Conservation (phyloP, 148 eudicot species). For the Heliosperma pusillum region DNA sequence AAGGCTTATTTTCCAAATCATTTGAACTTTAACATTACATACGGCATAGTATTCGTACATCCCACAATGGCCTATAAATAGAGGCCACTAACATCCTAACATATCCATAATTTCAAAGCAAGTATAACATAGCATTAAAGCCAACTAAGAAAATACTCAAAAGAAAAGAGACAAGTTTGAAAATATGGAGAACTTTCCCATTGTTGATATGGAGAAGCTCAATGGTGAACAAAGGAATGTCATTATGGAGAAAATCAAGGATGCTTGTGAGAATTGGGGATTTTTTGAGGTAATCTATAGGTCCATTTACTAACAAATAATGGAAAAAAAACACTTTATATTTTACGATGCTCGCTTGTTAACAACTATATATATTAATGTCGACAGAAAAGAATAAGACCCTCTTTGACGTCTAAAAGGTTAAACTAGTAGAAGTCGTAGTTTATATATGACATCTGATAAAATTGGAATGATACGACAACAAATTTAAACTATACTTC, state of each 20-base stretch:
- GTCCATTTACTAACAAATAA: no score
- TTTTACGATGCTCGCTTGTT: background rate
- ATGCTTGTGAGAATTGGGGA: slow-evolving; percentile 79
- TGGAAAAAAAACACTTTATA: background rate
- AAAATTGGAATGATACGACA: background rate
- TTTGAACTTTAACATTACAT: background rate
- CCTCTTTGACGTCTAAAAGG: background rate
- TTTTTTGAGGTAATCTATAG: slow-evolving; percentile 53
- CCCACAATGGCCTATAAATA: slow-evolving; percentile 23
- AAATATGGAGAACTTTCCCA: slow-evolving; percentile 58
- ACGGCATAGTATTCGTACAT: background rate
- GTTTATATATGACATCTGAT: background rate
- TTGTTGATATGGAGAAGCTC: slow-evolving; percentile 58
- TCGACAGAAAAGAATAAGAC: background rate
- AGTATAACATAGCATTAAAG: slow-evolving; percentile 12
- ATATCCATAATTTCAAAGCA: background rate
- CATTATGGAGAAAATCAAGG: slow-evolving; percentile 46
- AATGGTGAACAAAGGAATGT: slow-evolving; percentile 44
- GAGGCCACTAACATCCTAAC: slow-evolving; percentile 8
- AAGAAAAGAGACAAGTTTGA: slow-evolving; percentile 31
- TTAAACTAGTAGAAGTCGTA: background rate
- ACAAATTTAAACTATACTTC: no score
- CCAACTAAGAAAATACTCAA: background rate
- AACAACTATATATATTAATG: background rate
- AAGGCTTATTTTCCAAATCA: no score